Base-by-base conservation (phyloP, 257 asterid genomes). In the Ajuga chamaepitys region DNA sequence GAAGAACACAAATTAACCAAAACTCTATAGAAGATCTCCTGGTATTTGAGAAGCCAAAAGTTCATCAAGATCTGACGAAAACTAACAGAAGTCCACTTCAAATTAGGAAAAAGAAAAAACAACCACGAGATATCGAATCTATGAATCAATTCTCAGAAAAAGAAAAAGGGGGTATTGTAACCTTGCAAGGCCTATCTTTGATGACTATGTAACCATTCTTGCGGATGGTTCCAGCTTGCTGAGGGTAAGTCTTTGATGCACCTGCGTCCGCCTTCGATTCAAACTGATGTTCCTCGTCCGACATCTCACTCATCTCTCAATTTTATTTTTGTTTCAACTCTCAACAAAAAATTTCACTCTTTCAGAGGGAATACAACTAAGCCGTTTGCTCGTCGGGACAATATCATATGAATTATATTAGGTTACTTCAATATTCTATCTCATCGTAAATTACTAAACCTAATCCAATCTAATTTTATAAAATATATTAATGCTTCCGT, bases 151-250 rank as follows among this genome's bases (percentile, higher is more conserved):
- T 8, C 56, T 18, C n/a, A 4, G 6, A 37, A 20, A 14, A 4
- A 17, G 5, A 60, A 17, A 2, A 9, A 12, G 52, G 38, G 12
- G 9, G 22, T 9, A 5, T 0, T 4, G 1, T 14, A 16, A 87
- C 96, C 95, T 86, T 83, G 89, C 96, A 88, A 21, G 96, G 96
- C 58, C 96, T 78, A 75, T 74, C 82, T 56, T 88, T 88, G 76
- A 88, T 88, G 71, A 88, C 96, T 65, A 88, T 35, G 76, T 88
- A 67, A 14, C 95, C 96, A 73, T 73, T 74, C 70, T 88, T 88
- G 62, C 96, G 95, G 58, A 88, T 84, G 48, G 96, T 82, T 2
- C 96, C 96, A 62, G 95, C 95, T 76, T 88, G 96, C 74, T 86
- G 91, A 11, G 95, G 96, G 71, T 5, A 84, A 64, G 95, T 88